These are phyloP conservation scores for Plasmodium blacklocki DNA, from an alignment of 169 alveolate genomes.

Conservation along the genomic window DNA sequence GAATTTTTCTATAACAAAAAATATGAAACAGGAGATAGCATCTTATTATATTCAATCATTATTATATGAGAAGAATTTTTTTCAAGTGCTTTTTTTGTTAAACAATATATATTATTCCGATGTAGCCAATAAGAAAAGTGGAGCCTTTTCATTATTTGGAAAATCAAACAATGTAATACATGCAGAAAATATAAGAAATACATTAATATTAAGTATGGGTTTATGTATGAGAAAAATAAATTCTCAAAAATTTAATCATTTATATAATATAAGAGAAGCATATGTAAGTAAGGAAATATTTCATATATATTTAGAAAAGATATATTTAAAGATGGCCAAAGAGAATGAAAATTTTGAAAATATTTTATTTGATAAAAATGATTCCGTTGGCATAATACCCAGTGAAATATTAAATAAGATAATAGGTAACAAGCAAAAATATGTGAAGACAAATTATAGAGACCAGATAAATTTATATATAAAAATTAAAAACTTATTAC, in stretches of 20 bases:
- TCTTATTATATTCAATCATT: conserved; percentile 42
- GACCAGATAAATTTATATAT: conserved; percentile 13
- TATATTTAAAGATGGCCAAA: conserved; percentile 15
- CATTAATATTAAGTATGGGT: conserved; percentile 64
- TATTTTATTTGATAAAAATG: conserved; percentile 24
- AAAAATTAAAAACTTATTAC: neutral
- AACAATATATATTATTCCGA: conserved; percentile 75
- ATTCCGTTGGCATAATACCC: neutral
- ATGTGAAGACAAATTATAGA: conserved; percentile 1
- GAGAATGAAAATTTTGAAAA: conserved; percentile 17
- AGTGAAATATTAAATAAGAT: conserved; percentile 23
- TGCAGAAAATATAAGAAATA: conserved; percentile 80
- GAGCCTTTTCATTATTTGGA: conserved; percentile 83
- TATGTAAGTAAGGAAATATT: conserved; percentile 41
- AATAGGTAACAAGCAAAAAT: conserved; percentile 18
- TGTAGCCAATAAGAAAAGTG: conserved; percentile 78
- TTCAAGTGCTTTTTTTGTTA: conserved; percentile 18
- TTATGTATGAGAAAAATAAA: conserved; percentile 30
- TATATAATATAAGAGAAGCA: conserved; percentile 15
- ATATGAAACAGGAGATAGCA: conserved; percentile 24
- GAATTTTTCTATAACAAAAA: conserved; percentile 40
- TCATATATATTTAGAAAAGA: conserved; percentile 33
- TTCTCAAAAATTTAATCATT: conserved; percentile 20
- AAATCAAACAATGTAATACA: conserved; percentile 79
- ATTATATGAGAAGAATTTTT: conserved; percentile 24